Evolutionary conservation across 768 basidiomycete genomes (phyloP), one percentile per base, ranked within the genome.

Genomic region (Psilocybe cubensis): DNA sequence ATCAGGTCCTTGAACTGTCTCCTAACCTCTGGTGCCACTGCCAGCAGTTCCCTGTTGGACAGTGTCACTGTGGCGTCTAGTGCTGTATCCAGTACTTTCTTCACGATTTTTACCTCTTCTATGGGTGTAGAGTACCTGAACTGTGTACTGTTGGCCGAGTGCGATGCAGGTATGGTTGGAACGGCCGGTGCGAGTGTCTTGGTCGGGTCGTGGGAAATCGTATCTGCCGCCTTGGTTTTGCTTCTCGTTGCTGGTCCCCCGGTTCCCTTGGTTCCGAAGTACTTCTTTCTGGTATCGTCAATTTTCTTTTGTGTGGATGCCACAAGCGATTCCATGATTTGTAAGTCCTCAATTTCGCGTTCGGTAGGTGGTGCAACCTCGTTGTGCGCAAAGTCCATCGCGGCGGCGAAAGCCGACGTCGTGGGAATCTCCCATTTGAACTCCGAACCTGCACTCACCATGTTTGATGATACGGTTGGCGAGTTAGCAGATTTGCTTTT

Each of bases 11-110:
- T 60, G 0, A 66, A 23, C 12, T 51, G 41, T 18, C 57, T 58
- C 0, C 66, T 47, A 8, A 69, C 43, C 2, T 63, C 64, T 0
- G 66, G 64, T 1, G 68, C 49, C 4, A 54, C 44, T 0, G 60
- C 57, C 0, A 62, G 33, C 2, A 68, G 52, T 44, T 69, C 64
- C 2, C 53, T 44, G 9, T 47, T 52, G 4, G 66, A 59, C 2
- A 69, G 25, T 0, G 57, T 57, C 8, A 68, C 55, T 6, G 62
- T 21, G 2, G 24, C 46, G 11, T 65, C 57, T 3, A 68, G 43
- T 2, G 53, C 50, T 0, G 45, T 38, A 12, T 64, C 44, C 3
- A 60, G 49, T 0, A 65, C 51, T 5, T 27, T 35, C 5, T 43
- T 49, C n/a, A 56, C 21, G 1, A 60, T 8, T 14, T 27, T 43